phyloP scores from a whole-genome alignment of 768 basidiomycete species.

The Galerina marginata region DNA sequence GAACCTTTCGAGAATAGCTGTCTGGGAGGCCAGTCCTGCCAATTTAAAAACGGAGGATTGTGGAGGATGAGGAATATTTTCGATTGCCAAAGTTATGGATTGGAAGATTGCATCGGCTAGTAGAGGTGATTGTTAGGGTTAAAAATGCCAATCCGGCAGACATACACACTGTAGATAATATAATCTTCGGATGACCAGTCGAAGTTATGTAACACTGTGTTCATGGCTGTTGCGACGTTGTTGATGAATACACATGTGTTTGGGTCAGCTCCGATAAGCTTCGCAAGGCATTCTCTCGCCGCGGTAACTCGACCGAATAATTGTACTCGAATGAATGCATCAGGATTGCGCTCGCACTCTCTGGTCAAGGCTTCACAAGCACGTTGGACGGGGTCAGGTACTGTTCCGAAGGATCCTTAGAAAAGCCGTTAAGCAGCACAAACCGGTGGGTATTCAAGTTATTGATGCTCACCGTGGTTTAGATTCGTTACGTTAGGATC shows the following conservation, averaged over 20 bases:
- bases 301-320: conserved; percentile 35
- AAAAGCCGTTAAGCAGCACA: conserved; percentile 6
- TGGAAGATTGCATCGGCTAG: conserved; percentile 9
- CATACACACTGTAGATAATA: conserved; percentile 57
- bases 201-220: conserved; percentile 68
- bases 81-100: conserved; percentile 1
- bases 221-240: conserved; percentile 67
- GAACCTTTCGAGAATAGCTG: conserved; percentile 53
- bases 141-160: conserved; percentile 11
- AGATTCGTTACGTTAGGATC: background rate
- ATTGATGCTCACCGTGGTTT: conserved; percentile 6
- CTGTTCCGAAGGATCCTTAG: conserved; percentile 60
- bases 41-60: conserved; percentile 2
- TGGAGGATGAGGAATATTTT: background rate
- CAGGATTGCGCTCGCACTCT: conserved; percentile 55
- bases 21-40: conserved; percentile 7
- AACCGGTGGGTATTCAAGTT: background rate
- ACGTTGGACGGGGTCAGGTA: conserved; percentile 53
- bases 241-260: conserved; percentile 62
- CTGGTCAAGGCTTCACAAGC: conserved; percentile 44
- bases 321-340: conserved; percentile 51
- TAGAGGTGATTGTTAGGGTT: background rate
- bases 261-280: conserved; percentile 48
- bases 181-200: conserved; percentile 67
- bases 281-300: conserved; percentile 50